Evolutionary conservation across 352 stramenopile genomes (phyloP), one percentile per base, ranked within the genome.

Genomic region (Globisporangium camurandrum): DNA sequence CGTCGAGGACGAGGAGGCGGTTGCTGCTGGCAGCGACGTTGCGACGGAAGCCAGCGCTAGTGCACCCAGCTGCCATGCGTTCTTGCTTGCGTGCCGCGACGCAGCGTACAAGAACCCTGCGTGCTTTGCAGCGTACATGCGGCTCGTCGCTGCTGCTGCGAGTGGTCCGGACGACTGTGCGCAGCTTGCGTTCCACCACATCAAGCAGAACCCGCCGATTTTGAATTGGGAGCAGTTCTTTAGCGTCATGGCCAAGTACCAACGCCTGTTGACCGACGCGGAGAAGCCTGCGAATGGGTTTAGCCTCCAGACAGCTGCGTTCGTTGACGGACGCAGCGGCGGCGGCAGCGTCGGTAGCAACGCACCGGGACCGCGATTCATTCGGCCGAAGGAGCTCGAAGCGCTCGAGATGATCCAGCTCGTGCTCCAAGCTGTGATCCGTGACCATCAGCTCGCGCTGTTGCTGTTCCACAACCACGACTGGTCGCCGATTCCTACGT

Each of bases 391-490:
- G 54, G 80, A 93, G 49, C 69, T 93, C 23, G 75, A 93, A 42
- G 83, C 80, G 27, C 61, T 93, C 17, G 77, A 92, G 64, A 67
- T 71, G 17, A 93, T 93, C 43, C 79, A 92, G 38, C 59, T 69
- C 19, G 64, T 93, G 24, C 86, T 93, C 41, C 83, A 92, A 42
- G 66, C 77, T 23, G 79, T 93, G 28, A 73, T 93, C 20, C 64
- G 64, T 26, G 77, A 92, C 49, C 66, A 68, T 48, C 76, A 88
- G 41, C 62, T 93, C 28, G 80, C 78, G 17, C 56, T 88, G 6
- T 83, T 90, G 20, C 92, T 93, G 53, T 88, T 91, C 62, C 78
- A 92, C 66, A 90, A 90, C 54, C 83, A 89, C 36, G 79, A 91
- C 45, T 89, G 76, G 75, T 83, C 79, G 36, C 78, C 81, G 16